phyloP scores from a whole-genome alignment of 495 filamentous ascomycete species.

The Darksidea phi region DNA sequence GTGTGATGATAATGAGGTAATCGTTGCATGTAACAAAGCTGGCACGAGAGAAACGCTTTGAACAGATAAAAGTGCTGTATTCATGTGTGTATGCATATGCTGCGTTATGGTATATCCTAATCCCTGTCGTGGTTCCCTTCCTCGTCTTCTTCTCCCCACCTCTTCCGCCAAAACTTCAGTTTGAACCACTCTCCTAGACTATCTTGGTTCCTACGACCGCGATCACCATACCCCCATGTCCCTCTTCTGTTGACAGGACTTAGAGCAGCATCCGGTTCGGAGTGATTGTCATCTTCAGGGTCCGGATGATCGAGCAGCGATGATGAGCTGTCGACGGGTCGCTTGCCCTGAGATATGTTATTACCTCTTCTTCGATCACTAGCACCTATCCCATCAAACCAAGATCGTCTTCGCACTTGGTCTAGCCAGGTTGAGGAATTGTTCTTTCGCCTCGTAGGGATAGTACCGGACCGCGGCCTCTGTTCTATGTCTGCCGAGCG shows the following conservation, averaged over 20 bases:
- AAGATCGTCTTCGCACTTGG: constrained; percentile 33
- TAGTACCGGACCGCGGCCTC: constrained; percentile 30
- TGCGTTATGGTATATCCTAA: background rate
- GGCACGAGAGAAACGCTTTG: no score
- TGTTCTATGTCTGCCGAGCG: constrained; percentile 28
- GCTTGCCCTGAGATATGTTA: constrained; percentile 26
- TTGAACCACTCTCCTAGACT: constrained; percentile 37
- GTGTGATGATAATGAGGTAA: no score
- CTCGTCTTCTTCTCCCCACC: constrained; percentile 26
- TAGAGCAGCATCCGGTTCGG: constrained; percentile 13
- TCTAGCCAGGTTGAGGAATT: constrained; percentile 5
- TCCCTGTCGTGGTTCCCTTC: constrained; percentile 6
- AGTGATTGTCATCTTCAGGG: constrained; percentile 26
- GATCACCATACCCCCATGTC: constrained; percentile 17
- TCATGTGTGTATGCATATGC: background rate
- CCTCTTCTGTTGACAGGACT: constrained; percentile 5
- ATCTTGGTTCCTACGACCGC: constrained; percentile 19
- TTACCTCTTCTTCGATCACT: background rate
- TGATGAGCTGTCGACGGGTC: constrained; percentile 8
- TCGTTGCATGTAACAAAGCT: no score
- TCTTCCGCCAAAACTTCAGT: constrained; percentile 39
- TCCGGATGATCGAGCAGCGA: constrained; percentile 12
- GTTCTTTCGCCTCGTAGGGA: constrained; percentile 26
- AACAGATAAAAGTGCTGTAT: no score
- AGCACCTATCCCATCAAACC: constrained; percentile 28